Evolutionary conservation across 2,329 filamentous ascomycete genomes (phyloP).

Genomic region (Chalara sp.): DNA sequence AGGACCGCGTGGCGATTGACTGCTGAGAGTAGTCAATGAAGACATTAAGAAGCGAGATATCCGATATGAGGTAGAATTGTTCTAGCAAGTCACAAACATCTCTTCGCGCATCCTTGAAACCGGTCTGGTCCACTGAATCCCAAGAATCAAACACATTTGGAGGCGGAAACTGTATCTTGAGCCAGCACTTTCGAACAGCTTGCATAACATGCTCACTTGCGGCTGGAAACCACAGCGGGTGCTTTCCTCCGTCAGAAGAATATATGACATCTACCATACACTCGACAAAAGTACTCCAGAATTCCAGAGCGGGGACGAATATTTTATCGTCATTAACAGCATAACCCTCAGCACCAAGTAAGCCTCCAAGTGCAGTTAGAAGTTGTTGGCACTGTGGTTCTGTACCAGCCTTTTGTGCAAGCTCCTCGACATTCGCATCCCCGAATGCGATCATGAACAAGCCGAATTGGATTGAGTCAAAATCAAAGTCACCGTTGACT

Average conservation of each 20-base stretch:
- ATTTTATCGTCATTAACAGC: slow-evolving; percentile 68
- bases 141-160: slow-evolving; percentile 51
- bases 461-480: slow-evolving; percentile 59
- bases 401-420: slow-evolving; percentile 47
- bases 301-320: slow-evolving; percentile 66
- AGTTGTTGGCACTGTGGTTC: slow-evolving; percentile 42
- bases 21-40: slow-evolving; percentile 50
- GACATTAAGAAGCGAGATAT: slow-evolving; percentile 46
- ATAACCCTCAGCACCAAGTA: slow-evolving; percentile 59
- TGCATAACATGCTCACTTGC: slow-evolving; percentile 55
- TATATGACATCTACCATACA: slow-evolving; percentile 53
- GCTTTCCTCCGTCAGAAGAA: slow-evolving; percentile 36
- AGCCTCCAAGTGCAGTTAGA: slow-evolving; percentile 52
- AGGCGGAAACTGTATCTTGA: slow-evolving; percentile 58
- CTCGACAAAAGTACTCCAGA: slow-evolving; percentile 75
- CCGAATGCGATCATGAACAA: slow-evolving; percentile 63
- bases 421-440: slow-evolving; percentile 53
- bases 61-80: slow-evolving; percentile 58
- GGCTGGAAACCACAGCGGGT: slow-evolving; percentile 47
- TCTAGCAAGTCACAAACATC: slow-evolving; percentile 76
- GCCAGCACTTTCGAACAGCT: slow-evolving; percentile 59
- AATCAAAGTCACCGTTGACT: slow-evolving; percentile 53
- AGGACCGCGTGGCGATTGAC: slow-evolving; percentile 41
- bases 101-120: slow-evolving; percentile 66
- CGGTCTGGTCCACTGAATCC: slow-evolving; percentile 62